Evolutionary conservation across 2,329 filamentous ascomycete species (phyloP), one percentile per base, ranked within the genome.

Genomic region (Ophiostoma populinum): DNA sequence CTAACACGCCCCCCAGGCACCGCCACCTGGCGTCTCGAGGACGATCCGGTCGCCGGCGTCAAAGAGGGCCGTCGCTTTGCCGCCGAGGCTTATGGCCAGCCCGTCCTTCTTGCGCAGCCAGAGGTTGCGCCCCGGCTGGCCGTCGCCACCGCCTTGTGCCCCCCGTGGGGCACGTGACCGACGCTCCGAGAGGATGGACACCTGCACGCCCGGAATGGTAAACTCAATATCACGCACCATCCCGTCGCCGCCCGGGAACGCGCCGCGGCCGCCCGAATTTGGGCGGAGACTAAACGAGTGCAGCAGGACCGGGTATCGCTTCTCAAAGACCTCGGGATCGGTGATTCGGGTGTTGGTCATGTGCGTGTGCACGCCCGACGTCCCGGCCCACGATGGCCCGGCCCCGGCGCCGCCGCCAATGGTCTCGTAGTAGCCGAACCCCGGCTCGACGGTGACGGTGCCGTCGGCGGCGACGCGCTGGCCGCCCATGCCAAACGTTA

Each of bases 1-100:
- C n/a, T n/a, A n/a, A n/a, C n/a, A n/a, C n/a, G n/a, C n/a, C n/a
- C 69, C 70, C 67, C 69, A 76, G 0, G 65, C 71, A 29, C 72
- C 71, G 29, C 71, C 72, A 20, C 71, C 72, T 11, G 72, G 72
- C 7, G 70, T 75, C 40, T 61, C 58, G 5, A 77, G 57, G 26
- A 75, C 67, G 37, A 75, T 70, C 8, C 68, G 55, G 48, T 76
- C 70, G 0, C 71, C 71, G 1, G 61, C 53, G 41, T 62, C 54
- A 59, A 75, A 68, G 11, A 53, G 54, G 2, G 67, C 67, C 2
- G 67, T 71, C 37, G 71, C 72, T 54, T 75, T 75, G 4, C 61
- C 67, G 0, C 69, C 68, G 13, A 74, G 46, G 40, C 69, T 72
- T 41, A 74, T 64, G 32, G 10, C 13, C n/a, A 40, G 35, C 13